phyloP scores from a whole-genome alignment of 768 basidiomycete genomes.

The Termitomyces sp. region DNA sequence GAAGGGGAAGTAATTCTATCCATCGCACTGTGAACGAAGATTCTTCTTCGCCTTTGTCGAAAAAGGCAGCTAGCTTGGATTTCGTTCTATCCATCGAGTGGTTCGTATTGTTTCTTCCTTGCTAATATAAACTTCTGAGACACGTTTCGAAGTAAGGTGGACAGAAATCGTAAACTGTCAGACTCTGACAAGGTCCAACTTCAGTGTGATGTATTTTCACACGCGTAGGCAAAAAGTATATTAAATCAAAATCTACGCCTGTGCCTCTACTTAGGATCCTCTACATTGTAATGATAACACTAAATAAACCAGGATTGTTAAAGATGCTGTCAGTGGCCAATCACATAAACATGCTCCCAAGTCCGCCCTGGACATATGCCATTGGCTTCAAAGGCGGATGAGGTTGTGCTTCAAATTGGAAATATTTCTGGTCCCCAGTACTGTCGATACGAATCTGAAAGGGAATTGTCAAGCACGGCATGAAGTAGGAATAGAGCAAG shows the following conservation, averaged over 20 bases:
- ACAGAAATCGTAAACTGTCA: background rate
- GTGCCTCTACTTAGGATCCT: background rate
- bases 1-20: constrained; percentile 60
- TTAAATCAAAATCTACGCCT: background rate
- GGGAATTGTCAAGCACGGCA: constrained; percentile 2
- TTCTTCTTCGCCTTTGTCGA: constrained; percentile 82
- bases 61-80: constrained; percentile 71
- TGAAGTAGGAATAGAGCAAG: background rate
- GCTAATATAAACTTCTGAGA: background rate
- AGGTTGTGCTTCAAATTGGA: constrained; percentile 78
- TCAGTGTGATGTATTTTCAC: background rate
- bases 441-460: constrained; percentile 80
- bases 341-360: constrained; percentile 67
- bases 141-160: background rate
- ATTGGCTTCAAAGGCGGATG: constrained; percentile 92
- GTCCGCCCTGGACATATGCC: constrained; percentile 74
- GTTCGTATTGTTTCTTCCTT: background rate
- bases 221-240: background rate
- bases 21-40: constrained; percentile 89
- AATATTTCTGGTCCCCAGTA: constrained; percentile 65
- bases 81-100: constrained; percentile 58
- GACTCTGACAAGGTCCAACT: background rate
- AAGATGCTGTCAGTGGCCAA: background rate
- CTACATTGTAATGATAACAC: background rate
- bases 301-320: background rate